Percentiles rank a stretch among this genome's conserved stretches.
These are phyloP conservation scores for Syncephalastrum sp. DNA, from an alignment of 371 early-diverging fungal genomes.

Conservation along the genomic window DNA sequence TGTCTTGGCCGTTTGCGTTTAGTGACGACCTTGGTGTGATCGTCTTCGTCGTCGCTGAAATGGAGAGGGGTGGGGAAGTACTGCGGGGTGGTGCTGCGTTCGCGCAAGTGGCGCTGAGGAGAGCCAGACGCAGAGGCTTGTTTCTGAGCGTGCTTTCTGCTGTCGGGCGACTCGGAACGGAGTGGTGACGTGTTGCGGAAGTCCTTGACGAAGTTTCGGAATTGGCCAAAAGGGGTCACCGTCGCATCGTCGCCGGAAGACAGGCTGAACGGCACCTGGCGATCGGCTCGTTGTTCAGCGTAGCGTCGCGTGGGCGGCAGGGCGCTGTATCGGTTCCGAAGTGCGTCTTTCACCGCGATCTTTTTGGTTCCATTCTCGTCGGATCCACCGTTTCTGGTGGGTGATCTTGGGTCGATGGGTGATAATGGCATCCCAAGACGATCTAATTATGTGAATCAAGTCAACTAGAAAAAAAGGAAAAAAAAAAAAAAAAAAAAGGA, in stretches of 20 bases:
- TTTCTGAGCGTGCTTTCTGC: background rate
- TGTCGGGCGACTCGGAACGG: background rate
- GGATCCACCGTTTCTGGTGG: too few species aligned
- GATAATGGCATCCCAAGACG: too few species aligned
- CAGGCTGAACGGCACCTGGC: constrained; percentile 9
- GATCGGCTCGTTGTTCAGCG: constrained; percentile 6
- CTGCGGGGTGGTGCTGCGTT: constrained; percentile 1
- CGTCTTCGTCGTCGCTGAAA: constrained; percentile 8
- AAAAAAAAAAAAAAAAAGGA: too few species aligned
- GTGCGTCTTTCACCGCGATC: background rate
- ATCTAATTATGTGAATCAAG: too few species aligned
- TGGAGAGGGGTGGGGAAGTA: background rate
- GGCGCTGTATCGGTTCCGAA: background rate
- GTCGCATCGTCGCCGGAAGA: background rate
- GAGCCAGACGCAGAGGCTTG: background rate
- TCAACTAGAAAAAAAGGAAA: too few species aligned
- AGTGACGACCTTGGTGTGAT: background rate
- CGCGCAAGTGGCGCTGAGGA: constrained; percentile 7
- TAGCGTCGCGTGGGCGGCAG: constrained; percentile 1
- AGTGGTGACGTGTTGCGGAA: too few species aligned
- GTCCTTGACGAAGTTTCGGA: too few species aligned
- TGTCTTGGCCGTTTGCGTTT: constrained; percentile 11
- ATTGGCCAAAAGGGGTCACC: too few species aligned
- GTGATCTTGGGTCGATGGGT: too few species aligned
- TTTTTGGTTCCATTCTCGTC: too few species aligned